Evolutionary conservation across 2,329 filamentous ascomycete genomes (phyloP).

Genomic region (Zasmidium cellare): DNA sequence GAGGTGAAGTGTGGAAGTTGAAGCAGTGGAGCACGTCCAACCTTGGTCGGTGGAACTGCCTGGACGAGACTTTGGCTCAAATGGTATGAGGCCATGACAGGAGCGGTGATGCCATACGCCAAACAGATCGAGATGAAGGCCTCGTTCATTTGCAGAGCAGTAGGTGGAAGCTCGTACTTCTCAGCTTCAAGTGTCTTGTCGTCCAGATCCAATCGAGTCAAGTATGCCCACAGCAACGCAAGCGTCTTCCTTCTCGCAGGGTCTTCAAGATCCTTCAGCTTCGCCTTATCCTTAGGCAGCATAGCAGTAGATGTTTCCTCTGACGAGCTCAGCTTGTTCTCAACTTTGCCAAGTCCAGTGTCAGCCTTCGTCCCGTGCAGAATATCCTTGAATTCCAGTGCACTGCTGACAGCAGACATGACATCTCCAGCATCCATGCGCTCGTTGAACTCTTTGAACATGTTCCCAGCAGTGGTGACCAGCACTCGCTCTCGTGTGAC

Average conservation of each 20-base stretch:
- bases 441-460: conserved; percentile 92
- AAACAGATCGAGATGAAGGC: conserved; percentile 85
- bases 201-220: conserved; percentile 82
- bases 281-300: conserved; percentile 70
- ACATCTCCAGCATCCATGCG: conserved; percentile 78
- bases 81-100: conserved; percentile 78
- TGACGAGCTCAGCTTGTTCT: conserved; percentile 69
- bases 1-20: conserved; percentile 87
- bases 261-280: conserved; percentile 77
- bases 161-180: conserved; percentile 86
- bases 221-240: conserved; percentile 90
- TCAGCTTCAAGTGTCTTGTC: conserved; percentile 75
- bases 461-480: conserved; percentile 87
- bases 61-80: conserved; percentile 87
- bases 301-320: conserved; percentile 59
- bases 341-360: conserved; percentile 76
- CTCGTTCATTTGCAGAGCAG: conserved; percentile 80
- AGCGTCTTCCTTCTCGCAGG: conserved; percentile 80
- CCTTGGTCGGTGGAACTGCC: conserved; percentile 77
- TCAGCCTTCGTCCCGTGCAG: conserved; percentile 79
- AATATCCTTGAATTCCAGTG: conserved; percentile 78
- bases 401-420: conserved; percentile 76
- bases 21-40: conserved; percentile 63
- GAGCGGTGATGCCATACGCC: conserved; percentile 79
- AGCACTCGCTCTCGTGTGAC: conserved; percentile 92